phyloP scores from a whole-genome alignment of 1,139 yeast genomes.

The Kodamaea arcana region DNA sequence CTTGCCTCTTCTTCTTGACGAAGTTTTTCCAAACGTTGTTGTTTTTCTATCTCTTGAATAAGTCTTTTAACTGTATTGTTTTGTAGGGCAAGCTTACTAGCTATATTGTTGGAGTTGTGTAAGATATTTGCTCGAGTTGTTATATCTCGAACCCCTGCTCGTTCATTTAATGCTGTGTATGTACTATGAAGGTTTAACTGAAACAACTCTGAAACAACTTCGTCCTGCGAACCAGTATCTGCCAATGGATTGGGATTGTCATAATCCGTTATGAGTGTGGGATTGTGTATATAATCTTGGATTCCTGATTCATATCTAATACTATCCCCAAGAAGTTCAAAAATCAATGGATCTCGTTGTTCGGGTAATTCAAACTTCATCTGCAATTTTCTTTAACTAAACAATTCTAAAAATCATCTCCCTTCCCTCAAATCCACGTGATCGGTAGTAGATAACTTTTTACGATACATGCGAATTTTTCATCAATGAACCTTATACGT shows the following conservation, averaged over 20 bases:
- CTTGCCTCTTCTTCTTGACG: conserved; percentile 5
- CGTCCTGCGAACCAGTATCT: no score
- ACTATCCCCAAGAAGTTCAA: not conserved
- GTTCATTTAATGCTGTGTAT: not conserved
- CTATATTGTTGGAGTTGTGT: not conserved
- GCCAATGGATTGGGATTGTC: no score
- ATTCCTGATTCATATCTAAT: not conserved
- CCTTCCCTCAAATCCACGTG: no score
- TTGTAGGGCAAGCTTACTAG: conserved; percentile 1
- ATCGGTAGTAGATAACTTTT: no score
- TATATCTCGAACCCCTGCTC: not conserved
- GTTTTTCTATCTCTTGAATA: conserved; percentile 6
- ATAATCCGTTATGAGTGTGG: not conserved
- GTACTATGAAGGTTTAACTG: not conserved
- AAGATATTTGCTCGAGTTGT: not conserved
- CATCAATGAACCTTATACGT: conserved; percentile 30
- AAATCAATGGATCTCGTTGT: conserved; percentile 3
- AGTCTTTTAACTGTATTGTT: conserved; percentile 7
- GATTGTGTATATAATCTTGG: not conserved
- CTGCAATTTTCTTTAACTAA: not conserved
- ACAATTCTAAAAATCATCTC: no score
- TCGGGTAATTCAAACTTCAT: conserved; percentile 10
- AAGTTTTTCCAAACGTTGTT: not conserved
- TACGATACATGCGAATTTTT: no score
- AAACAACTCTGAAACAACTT: no score